Evolutionary conservation across 2,329 filamentous ascomycete species (phyloP), one percentile per base, ranked within the genome.

Genomic region (Venturia oleaginea): DNA sequence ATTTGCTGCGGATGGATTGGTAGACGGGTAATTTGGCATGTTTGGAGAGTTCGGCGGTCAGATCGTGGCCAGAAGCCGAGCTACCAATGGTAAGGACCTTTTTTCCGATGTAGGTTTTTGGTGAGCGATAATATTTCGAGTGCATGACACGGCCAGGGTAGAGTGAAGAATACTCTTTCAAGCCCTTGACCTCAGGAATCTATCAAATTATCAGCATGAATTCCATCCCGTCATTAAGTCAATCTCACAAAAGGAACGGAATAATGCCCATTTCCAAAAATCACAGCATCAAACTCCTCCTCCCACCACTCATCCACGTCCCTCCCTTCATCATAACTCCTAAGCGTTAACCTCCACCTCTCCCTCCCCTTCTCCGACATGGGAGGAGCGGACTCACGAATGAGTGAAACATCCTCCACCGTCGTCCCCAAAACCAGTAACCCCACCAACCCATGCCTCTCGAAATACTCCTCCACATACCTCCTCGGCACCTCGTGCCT

Each of bases 401-500:
- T 19, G 19, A 43, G 13, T 17, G 40, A 43, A 15, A 43, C 40
- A 19, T 43, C 40, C 40, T 43, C 40, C 15, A 43, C 40, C 3
- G 40, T 43, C 40, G 40, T 43, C 15, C 17, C 17, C 13, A 43
- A 19, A 17, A 43, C 40, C 17, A 43, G 19, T 15, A 43, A 19
- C 40, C 40, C 40, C 15, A 2, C 17, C 40, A 43, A 19, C 40
- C 40, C 40, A 43, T 43, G 40, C 40, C 19, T 19, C 13, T 19
- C 13, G 19, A 43, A 43, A 19, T 43, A 43, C 40, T 19, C 40
- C 40, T 43, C 6, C 6, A 43, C 3, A 43, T 43, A 43, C 17
- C 17, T 79, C 82, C 82, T 84, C 0, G 83, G 79, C 0, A 85
- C 72, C 66, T 80, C 77, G 67, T 85, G 82, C 0, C 83, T 82